phyloP scores from a whole-genome alignment of 1,284 basidiomycete genomes.

The Fistulina hepatica region DNA sequence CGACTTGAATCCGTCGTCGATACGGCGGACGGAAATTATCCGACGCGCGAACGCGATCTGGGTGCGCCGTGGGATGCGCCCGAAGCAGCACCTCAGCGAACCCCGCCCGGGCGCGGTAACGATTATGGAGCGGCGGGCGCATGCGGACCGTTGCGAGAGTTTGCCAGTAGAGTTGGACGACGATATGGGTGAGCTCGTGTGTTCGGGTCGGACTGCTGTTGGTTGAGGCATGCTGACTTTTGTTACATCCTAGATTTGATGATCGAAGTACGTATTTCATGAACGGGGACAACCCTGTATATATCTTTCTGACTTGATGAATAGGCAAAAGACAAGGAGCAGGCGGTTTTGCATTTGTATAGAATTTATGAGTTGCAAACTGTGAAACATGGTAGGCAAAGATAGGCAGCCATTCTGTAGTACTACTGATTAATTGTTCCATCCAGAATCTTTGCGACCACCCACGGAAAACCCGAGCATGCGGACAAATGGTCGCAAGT shows the following conservation, averaged over 20 bases:
- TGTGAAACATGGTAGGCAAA: conserved; percentile 44
- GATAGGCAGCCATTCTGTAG: not conserved
- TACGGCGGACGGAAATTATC: conserved; percentile 50
- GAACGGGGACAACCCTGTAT: conserved; percentile 17
- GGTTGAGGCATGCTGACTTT: conserved; percentile 7
- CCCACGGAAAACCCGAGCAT: conserved; percentile 36
- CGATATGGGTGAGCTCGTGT: conserved; percentile 43
- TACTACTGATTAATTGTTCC: not conserved
- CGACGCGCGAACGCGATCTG: conserved; percentile 70
- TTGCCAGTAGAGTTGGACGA: conserved; percentile 57
- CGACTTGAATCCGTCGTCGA: conserved; percentile 51
- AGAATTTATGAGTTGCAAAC: conserved; percentile 65
- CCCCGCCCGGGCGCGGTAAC: conserved; percentile 64
- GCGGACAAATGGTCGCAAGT: conserved; percentile 44
- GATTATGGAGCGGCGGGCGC: conserved; percentile 76
- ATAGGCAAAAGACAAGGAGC: conserved; percentile 82
- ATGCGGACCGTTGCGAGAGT: conserved; percentile 66
- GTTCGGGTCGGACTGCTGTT: not conserved
- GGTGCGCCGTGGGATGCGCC: conserved; percentile 60
- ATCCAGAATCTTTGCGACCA: conserved; percentile 41
- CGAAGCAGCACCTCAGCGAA: conserved; percentile 87
- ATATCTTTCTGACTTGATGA: conserved; percentile 6
- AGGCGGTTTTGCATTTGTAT: conserved; percentile 81
- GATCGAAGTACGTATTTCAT: conserved; percentile 72
- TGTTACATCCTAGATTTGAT: conserved; percentile 53